Percentiles rank a stretch among this genome's conserved stretches.
phyloP scores from a whole-genome alignment of 805 yeast genomes.

The Cyberlindnera misumaiensis region DNA sequence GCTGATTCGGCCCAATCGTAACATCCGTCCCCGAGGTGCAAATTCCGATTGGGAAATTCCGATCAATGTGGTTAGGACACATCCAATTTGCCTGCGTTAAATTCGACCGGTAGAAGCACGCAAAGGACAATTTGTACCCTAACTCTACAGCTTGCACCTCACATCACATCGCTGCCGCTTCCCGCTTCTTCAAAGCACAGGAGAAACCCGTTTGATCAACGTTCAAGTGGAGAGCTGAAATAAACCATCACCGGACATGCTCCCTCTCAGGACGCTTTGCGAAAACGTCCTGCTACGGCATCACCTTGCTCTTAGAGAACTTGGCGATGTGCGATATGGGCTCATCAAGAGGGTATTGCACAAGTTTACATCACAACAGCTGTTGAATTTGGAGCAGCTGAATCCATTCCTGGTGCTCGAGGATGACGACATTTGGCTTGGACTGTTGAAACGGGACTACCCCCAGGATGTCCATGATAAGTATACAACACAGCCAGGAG shows the following conservation, averaged over 20 bases:
- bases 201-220: too few species aligned
- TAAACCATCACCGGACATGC: background rate
- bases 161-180: too few species aligned
- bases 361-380: constrained; percentile 26
- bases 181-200: too few species aligned
- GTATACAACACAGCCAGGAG: constrained; percentile 19
- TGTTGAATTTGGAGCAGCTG: constrained; percentile 25
- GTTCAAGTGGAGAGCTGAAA: too few species aligned
- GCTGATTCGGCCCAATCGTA: too few species aligned
- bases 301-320: constrained; percentile 17
- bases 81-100: too few species aligned
- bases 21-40: too few species aligned
- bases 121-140: too few species aligned
- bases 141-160: too few species aligned
- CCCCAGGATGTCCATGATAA: constrained; percentile 28
- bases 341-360: constrained; percentile 24
- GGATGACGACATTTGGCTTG: constrained; percentile 32
- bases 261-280: constrained; percentile 18
- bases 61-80: too few species aligned
- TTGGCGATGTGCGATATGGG: constrained; percentile 28
- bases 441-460: constrained; percentile 26
- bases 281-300: constrained; percentile 17
- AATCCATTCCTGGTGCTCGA: constrained; percentile 30
- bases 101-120: too few species aligned
- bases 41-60: too few species aligned